Evolutionary conservation across 2,329 filamentous ascomycete species (phyloP).

Genomic region (Tolypocladium nubicola): DNA sequence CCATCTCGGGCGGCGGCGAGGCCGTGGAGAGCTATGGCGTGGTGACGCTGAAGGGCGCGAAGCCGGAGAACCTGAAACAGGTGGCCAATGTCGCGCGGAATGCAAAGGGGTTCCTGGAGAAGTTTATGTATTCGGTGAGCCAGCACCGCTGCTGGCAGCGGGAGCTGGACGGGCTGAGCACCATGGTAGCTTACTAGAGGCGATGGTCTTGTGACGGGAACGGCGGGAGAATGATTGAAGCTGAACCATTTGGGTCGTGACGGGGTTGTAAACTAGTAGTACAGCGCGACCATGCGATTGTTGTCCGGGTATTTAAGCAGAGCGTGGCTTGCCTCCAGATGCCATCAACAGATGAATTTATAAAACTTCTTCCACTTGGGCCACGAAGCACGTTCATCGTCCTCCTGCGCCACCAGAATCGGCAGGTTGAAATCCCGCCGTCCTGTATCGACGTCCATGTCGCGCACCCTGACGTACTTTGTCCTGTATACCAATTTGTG

Average conservation of each 20-base stretch:
- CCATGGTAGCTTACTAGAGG: constrained; percentile 50
- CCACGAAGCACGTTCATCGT: constrained; percentile 61
- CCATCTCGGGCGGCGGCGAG: constrained; percentile 30
- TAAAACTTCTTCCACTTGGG: constrained; percentile 68
- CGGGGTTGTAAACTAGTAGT: too few species aligned
- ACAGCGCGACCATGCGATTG: too few species aligned
- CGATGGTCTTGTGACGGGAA: not conserved
- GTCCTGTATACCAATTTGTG: constrained; percentile 73
- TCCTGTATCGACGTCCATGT: constrained; percentile 84
- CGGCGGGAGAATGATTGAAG: too few species aligned
- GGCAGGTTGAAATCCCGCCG: constrained; percentile 75
- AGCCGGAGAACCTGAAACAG: constrained; percentile 50
- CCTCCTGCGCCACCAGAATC: constrained; percentile 69
- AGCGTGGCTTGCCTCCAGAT: too few species aligned
- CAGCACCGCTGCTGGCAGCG: constrained; percentile 65
- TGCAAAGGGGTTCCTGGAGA: constrained; percentile 57
- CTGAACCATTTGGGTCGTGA: too few species aligned
- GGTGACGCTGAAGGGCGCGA: constrained; percentile 49
- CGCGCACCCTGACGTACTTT: constrained; percentile 49
- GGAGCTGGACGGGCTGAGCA: constrained; percentile 59
- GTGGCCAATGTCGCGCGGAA: constrained; percentile 54
- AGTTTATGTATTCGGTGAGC: constrained; percentile 59
- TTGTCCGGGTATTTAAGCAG: too few species aligned
- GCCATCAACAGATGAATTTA: constrained; percentile 57
- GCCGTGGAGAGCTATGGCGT: constrained; percentile 64